Conservation (phyloP, 2,329 filamentous ascomycete genomes). For the Aurifilum marmelostoma region DNA sequence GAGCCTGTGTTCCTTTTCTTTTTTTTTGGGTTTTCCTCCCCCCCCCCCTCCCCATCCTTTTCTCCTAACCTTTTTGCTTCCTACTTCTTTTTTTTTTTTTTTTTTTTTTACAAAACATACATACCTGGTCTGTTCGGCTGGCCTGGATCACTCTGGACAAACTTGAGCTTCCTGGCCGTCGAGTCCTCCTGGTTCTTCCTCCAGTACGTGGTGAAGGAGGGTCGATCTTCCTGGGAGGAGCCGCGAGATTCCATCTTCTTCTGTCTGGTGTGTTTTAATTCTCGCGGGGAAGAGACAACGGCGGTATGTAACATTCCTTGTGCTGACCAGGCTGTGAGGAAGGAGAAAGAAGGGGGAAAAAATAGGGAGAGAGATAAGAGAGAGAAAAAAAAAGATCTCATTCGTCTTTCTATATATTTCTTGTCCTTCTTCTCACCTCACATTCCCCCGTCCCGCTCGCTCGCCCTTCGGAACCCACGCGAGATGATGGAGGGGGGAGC, state of each 20-base stretch:
- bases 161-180: constrained; percentile 40
- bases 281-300: too few relatives aligned
- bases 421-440: neutral
- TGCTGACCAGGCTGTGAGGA: neutral
- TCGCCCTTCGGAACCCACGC: neutral
- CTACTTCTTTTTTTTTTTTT: neutral
- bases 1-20: neutral
- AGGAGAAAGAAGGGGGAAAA: neutral
- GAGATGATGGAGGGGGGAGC: neutral
- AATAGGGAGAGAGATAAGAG: neutral
- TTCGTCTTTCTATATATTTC: neutral
- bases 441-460: neutral
- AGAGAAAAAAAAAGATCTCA: neutral
- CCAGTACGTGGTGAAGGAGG: constrained; percentile 54
- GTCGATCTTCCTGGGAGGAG: constrained; percentile 36
- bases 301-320: neutral
- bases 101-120: constrained; percentile 27
- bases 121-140: constrained; percentile 34
- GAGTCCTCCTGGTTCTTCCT: constrained; percentile 47
- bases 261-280: neutral
- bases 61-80: neutral
- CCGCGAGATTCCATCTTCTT: neutral
- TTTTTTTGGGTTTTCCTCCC: neutral
- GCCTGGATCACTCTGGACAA: constrained; percentile 39
- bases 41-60: too few relatives aligned